phyloP scores from a whole-genome alignment of 495 filamentous ascomycete genomes.

The Eremomyces bilateralis region DNA sequence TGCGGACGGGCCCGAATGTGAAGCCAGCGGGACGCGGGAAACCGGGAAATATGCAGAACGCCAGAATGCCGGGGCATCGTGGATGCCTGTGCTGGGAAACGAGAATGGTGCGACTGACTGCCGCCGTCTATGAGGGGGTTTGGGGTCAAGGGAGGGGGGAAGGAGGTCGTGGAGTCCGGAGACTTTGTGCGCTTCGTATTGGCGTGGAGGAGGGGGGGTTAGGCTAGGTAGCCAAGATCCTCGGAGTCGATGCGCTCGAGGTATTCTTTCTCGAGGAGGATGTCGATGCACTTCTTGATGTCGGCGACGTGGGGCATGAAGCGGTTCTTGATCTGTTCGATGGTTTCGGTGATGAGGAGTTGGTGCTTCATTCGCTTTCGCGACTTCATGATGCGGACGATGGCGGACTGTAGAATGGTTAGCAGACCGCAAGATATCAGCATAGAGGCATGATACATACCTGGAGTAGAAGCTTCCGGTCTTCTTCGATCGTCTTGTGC shows the following conservation, averaged over 20 bases:
- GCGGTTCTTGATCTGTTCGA: slow-evolving; percentile 79
- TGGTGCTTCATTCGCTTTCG: slow-evolving; percentile 96
- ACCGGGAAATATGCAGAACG: too few relatives aligned
- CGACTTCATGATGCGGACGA: slow-evolving; percentile 98
- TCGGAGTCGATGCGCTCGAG: slow-evolving; percentile 87
- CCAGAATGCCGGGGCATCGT: too few relatives aligned
- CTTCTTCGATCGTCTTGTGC: slow-evolving; percentile 98
- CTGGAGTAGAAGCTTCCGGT: slow-evolving; percentile 89
- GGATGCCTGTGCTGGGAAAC: too few relatives aligned
- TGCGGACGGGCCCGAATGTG: too few relatives aligned
- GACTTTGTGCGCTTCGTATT: too few relatives aligned
- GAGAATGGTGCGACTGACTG: too few relatives aligned
- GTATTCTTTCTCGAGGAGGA: slow-evolving; percentile 97
- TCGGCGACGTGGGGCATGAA: slow-evolving; percentile 84
- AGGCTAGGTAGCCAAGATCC: slow-evolving; percentile 80
- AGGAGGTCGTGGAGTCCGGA: too few relatives aligned
- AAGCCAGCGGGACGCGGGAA: too few relatives aligned
- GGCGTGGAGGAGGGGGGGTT: too few relatives aligned
- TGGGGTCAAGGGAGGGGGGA: slow-evolving; percentile 6
- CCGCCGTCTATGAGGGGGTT: too few relatives aligned
- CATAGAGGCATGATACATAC: slow-evolving; percentile 30
- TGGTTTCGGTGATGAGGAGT: slow-evolving; percentile 79
- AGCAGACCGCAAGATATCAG: not conserved
- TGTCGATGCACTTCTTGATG: slow-evolving; percentile 99
- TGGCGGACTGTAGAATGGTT: slow-evolving; percentile 51